Evolutionary conservation across 495 filamentous ascomycete genomes (phyloP).

Genomic region (Penicillium soppii): DNA sequence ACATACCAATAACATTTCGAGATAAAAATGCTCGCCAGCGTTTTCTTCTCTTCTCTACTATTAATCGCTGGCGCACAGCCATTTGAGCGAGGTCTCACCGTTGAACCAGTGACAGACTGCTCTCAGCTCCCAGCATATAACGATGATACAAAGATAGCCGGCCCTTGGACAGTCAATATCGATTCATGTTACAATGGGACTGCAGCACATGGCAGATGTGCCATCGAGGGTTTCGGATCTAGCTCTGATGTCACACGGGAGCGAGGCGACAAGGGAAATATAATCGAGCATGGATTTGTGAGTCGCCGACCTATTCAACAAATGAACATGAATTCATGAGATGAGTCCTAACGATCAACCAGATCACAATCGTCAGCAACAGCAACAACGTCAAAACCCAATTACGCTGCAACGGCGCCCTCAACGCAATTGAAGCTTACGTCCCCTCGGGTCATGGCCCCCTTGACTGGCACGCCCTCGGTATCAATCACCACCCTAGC

Average conservation of each 20-base stretch:
- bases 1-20: no score
- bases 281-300: conserved; percentile 13
- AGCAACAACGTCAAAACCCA: conserved; percentile 1
- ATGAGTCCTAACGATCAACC: neutral
- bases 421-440: conserved; percentile 10
- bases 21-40: neutral
- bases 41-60: neutral
- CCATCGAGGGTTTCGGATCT: conserved; percentile 10
- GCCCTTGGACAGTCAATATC: conserved; percentile 11
- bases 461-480: conserved; percentile 16
- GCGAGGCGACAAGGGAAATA: neutral
- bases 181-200: conserved; percentile 8
- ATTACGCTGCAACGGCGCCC: conserved; percentile 19
- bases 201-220: neutral
- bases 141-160: conserved; percentile 13
- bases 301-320: neutral
- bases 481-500: conserved; percentile 2
- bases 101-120: conserved; percentile 5
- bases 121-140: conserved; percentile 10
- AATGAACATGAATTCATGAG: neutral
- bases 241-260: conserved; percentile 8
- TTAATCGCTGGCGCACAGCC: conserved; percentile 4
- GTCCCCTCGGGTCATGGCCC: conserved; percentile 14
- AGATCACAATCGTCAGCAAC: conserved; percentile 12
- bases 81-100: neutral